Evolutionary conservation across 2,329 filamentous ascomycete genomes (phyloP).

Genomic region (Pseudocercospora cruenta): DNA sequence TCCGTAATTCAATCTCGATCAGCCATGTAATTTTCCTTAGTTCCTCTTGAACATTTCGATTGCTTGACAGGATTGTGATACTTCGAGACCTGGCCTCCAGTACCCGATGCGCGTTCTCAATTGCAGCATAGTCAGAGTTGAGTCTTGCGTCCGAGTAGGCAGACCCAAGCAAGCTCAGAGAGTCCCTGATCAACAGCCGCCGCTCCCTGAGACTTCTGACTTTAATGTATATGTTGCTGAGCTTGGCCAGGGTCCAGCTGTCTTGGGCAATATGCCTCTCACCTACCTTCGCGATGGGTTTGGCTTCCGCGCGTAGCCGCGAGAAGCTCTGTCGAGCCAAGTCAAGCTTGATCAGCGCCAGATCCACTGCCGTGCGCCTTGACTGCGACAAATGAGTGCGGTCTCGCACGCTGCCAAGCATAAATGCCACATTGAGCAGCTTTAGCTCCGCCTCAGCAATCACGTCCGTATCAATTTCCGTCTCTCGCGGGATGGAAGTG

Average conservation of each 20-base stretch:
- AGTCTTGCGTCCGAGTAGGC: conserved; percentile 3
- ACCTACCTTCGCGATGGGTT: not conserved
- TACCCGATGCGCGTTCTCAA: not conserved
- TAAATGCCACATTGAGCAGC: not conserved
- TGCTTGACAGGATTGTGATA: not conserved
- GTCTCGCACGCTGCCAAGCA: not conserved
- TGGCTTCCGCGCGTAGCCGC: not conserved
- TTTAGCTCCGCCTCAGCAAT: not conserved
- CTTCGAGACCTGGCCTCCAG: not conserved
- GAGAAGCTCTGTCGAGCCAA: not conserved
- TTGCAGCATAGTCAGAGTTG: not conserved
- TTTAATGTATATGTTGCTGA: not conserved
- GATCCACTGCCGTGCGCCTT: not conserved
- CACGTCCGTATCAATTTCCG: not conserved
- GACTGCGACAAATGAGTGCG: not conserved
- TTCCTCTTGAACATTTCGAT: not conserved
- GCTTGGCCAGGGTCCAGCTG: conserved; percentile 1
- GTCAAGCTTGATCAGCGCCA: not conserved
- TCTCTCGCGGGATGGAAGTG: not conserved
- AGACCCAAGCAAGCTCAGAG: not conserved
- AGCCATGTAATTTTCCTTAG: not conserved
- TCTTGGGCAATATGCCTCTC: not conserved
- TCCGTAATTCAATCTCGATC: not conserved
- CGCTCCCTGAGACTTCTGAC: not conserved
- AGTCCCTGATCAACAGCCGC: conserved; percentile 1